Evolutionary conservation across 2,329 filamentous ascomycete species (phyloP), one percentile per base, ranked within the genome.

Genomic region (Paramyrothecium sp.): DNA sequence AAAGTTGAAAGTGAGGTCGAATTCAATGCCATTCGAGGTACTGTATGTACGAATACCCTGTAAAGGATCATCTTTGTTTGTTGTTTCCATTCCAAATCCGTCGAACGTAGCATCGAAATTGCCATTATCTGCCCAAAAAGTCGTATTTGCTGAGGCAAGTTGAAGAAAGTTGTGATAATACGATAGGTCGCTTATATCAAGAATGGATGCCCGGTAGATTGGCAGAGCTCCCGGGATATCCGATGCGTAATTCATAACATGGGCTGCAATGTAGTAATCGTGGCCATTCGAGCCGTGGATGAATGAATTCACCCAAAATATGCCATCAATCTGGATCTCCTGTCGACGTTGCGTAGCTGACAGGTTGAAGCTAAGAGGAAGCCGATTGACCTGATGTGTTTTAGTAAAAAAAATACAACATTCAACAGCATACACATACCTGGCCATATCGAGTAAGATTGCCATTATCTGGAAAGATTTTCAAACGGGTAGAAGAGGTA

Each of bases 211-310:
- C 23, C 56, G 30, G 16, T 57, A 57, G 13, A 54, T 12, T 7
- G 56, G 20, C 7, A 13, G 33, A 12, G 4, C 12, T 8, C 10
- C 23, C 34, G 17, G 30, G 26, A 7, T 19, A 22, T 16, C 34
- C 5, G 13, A 54, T 11, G 8, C 38, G 26, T 3, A 19, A 19
- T 48, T 13, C 51, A 54, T 21, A 11, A 53, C 51, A 33, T 57
- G 30, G 22, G 53, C 21, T 12, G 51, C 44, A 19, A 57, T 48
- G 21, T 51, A 48, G 10, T 57, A 57, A 16, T 52, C 49, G 50
- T 53, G 34, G 2, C 48, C 48, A 23, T 57, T 54, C 2, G 56
- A 48, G n/a, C 52, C 56, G 30, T 57, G 56, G 17, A 57, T 57
- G 4, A 54, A 52, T 10, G 52, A 50, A 10, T 53, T 54, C 20